Evolutionary conservation across 495 filamentous ascomycete genomes (phyloP).

Genomic region (Filosporella fistucella): DNA sequence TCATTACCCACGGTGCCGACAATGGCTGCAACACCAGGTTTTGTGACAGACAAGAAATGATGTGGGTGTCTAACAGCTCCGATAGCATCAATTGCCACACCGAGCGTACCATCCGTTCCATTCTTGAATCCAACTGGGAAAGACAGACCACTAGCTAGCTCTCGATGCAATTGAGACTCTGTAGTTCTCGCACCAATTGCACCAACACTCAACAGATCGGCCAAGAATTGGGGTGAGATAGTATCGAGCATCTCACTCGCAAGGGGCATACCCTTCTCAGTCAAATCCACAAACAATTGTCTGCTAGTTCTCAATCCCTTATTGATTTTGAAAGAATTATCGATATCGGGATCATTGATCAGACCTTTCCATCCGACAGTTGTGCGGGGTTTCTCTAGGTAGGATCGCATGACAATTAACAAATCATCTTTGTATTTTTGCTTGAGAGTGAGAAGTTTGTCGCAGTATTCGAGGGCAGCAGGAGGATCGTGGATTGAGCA

Average conservation of each 20-base stretch:
- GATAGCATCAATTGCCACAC: slow-evolving; percentile 94
- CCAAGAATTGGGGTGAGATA: slow-evolving; percentile 95
- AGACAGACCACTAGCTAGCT: slow-evolving; percentile 86
- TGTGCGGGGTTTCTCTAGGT: slow-evolving; percentile 97
- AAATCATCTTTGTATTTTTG: slow-evolving; percentile 88
- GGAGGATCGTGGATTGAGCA: slow-evolving; percentile 97
- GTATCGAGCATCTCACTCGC: slow-evolving; percentile 98
- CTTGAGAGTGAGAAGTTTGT: slow-evolving; percentile 73
- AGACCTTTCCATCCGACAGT: slow-evolving; percentile 99
- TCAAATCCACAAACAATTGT: slow-evolving; percentile 93
- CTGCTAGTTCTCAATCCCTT: slow-evolving; percentile 86
- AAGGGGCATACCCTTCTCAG: slow-evolving; percentile 92
- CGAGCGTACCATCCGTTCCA: slow-evolving; percentile 88
- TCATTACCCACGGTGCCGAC: slow-evolving; percentile 95
- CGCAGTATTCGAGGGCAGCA: slow-evolving; percentile 91
- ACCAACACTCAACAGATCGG: slow-evolving; percentile 88
- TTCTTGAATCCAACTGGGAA: slow-evolving; percentile 99
- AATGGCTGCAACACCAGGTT: slow-evolving; percentile 93
- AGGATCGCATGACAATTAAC: slow-evolving; percentile 94
- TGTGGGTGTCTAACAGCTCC: slow-evolving; percentile 89
- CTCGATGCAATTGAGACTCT: slow-evolving; percentile 91
- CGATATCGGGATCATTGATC: slow-evolving; percentile 98
- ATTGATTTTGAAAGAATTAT: slow-evolving; percentile 98
- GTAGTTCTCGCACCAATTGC: slow-evolving; percentile 95
- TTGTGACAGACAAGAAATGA: slow-evolving; percentile 98